phyloP scores from a whole-genome alignment of 2,329 filamentous ascomycete species.

The Pseudomassariella vexata region DNA sequence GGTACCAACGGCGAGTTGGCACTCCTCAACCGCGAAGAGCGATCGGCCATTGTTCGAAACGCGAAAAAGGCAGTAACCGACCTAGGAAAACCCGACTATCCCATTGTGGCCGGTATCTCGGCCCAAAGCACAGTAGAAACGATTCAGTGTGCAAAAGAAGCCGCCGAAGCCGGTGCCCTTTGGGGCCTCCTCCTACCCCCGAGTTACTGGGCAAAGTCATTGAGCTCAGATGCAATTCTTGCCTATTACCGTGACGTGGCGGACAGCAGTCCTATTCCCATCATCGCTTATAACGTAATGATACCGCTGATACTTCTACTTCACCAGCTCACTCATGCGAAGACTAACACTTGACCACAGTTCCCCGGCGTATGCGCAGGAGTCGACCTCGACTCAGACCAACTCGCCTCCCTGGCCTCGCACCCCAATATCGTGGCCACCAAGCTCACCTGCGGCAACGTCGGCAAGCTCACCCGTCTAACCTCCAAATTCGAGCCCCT shows the following conservation, averaged over 20 bases:
- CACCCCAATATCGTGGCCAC: conserved; percentile 21
- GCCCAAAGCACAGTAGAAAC: conserved; percentile 30
- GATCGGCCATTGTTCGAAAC: conserved; percentile 32
- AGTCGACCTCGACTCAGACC: conserved; percentile 21
- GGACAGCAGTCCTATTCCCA: conserved; percentile 22
- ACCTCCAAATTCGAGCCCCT: conserved; percentile 27
- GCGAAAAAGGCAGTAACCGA: conserved; percentile 31
- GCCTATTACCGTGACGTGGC: conserved; percentile 31
- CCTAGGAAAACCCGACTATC: conserved; percentile 26
- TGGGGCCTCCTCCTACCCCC: conserved; percentile 32
- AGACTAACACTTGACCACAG: conserved; percentile 6
- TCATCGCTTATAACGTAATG: conserved; percentile 22
- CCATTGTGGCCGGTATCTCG: conserved; percentile 38
- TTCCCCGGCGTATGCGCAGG: conserved; percentile 27
- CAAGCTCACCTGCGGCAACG: conserved; percentile 22
- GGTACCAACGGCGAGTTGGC: conserved; percentile 42
- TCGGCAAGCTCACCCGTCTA: conserved; percentile 21
- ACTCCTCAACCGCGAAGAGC: conserved; percentile 32
- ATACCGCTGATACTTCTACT: too few relatives aligned
- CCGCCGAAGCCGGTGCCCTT: conserved; percentile 29
- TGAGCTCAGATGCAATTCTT: conserved; percentile 26
- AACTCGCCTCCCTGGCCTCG: conserved; percentile 14
- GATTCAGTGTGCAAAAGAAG: conserved; percentile 29
- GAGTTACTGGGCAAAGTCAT: conserved; percentile 32
- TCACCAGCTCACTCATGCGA: too few relatives aligned